Evolutionary conservation across 2,329 filamentous ascomycete species (phyloP), one percentile per base, ranked within the genome.

Genomic region (Sporothrix variecibatus): DNA sequence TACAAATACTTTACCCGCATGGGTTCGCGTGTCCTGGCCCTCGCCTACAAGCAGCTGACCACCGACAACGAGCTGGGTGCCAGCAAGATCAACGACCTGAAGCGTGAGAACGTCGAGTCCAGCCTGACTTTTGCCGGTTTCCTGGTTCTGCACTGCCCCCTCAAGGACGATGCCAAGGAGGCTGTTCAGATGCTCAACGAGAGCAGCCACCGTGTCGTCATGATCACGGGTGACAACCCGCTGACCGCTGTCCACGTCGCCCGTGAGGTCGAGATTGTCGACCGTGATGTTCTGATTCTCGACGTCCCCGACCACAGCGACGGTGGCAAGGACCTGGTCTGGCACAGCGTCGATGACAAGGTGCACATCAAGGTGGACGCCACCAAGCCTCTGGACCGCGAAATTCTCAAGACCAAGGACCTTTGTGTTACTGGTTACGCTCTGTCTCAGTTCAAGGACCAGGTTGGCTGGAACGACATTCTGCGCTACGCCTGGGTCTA

Each of bases 221-320:
- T 99, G 96, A 99, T 99, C 78, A 99, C 96, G 75, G 96, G 96
- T 81, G 96, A 99, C 82, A 99, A 99, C 82, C 95, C 96, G 15
- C 88, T 99, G 71, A 99, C 96, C 56, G 96, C 96, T 77, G 94
- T 97, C 12, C 95, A 99, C 81, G 96, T 99, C 73, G 96, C 96
- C 20, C 91, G 92, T 76, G 92, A 98, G 82, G 96, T 99, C 34
- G 96, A 99, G 82, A 99, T 99, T 82, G 94, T 99, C 20, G 96
- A 99, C 80, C 92, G 96, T 73, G 95, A 98, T 46, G 94, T 96
- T 72, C 88, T 98, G 75, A 98, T 99, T 78, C 87, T 99, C 34
- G 96, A 99, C 81, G 94, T 95, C 2, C 96, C 96, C 28, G 96
- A 99, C 82, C 89, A 98, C 79, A 94, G 97, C 79, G 89, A 90